Conservation (phyloP, 352 stramenopile species). For the Phytophthora boehmeriae region DNA sequence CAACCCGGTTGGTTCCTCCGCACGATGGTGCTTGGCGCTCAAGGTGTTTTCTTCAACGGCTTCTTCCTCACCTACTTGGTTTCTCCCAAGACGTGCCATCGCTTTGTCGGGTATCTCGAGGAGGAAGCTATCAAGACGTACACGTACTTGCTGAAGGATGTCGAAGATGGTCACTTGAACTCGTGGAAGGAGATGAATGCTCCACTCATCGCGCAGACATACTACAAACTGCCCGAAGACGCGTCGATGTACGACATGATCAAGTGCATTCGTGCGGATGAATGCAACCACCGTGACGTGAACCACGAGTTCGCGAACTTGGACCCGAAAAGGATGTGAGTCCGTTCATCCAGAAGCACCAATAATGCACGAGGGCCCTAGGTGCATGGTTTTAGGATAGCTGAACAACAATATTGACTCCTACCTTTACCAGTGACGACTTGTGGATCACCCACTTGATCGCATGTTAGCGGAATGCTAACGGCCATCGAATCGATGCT, state of each 20-base stretch:
- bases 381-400: too few relatives aligned
- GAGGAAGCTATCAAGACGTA: slow-evolving; percentile 92
- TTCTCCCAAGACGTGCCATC: slow-evolving; percentile 87
- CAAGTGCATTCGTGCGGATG: slow-evolving; percentile 84
- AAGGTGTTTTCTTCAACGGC: slow-evolving; percentile 88
- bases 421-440: too few relatives aligned
- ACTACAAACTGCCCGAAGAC: slow-evolving; percentile 85
- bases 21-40: slow-evolving; percentile 74
- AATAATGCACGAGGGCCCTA: slow-evolving; percentile 15
- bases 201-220: slow-evolving; percentile 76
- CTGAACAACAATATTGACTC: too few relatives aligned
- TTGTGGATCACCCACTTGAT: not conserved
- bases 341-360: slow-evolving; percentile 35
- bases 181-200: slow-evolving; percentile 68
- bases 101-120: slow-evolving; percentile 93
- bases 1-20: slow-evolving; percentile 82
- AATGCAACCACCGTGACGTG: slow-evolving; percentile 88
- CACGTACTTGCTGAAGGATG: slow-evolving; percentile 88
- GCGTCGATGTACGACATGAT: slow-evolving; percentile 83
- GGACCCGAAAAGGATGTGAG: slow-evolving; percentile 63
- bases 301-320: slow-evolving; percentile 83
- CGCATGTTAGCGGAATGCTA: not conserved
- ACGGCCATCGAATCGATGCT: slow-evolving; percentile 10
- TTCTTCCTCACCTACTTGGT: slow-evolving; percentile 90
- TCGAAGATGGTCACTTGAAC: slow-evolving; percentile 78